phyloP scores from a whole-genome alignment of 192 early-diverging fungal species.

The Pilaira anomala region DNA sequence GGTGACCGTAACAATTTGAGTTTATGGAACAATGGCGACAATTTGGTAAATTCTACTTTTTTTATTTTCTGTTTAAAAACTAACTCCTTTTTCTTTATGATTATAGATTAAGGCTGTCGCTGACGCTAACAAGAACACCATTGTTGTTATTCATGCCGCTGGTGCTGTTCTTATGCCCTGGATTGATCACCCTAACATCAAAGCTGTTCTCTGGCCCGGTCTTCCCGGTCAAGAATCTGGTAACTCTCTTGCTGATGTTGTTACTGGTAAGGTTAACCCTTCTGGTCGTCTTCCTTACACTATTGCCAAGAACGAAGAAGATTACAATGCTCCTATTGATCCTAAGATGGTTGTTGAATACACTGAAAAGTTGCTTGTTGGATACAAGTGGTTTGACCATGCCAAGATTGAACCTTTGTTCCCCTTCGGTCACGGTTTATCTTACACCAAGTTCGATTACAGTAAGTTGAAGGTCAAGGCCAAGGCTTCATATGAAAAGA shows the following conservation, averaged over 20 bases:
- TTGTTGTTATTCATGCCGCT: conserved; percentile 46
- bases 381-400: conserved; percentile 51
- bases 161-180: conserved; percentile 60
- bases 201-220: conserved; percentile 45
- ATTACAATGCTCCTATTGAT: conserved; percentile 36
- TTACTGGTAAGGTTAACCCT: conserved; percentile 63
- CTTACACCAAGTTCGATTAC: conserved; percentile 63
- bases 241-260: conserved; percentile 60
- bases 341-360: conserved; percentile 34
- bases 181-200: conserved; percentile 56
- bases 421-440: conserved; percentile 61
- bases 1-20: conserved; percentile 58
- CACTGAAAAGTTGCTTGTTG: conserved; percentile 51
- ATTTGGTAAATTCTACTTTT: conserved; percentile 36
- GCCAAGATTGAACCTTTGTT: conserved; percentile 51
- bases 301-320: conserved; percentile 35
- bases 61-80: too few relatives aligned
- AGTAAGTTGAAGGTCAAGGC: conserved; percentile 28
- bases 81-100: background rate
- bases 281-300: conserved; percentile 62
- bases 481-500: background rate
- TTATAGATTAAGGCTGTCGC: conserved; percentile 38
- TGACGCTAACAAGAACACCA: conserved; percentile 33
- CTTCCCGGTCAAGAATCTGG: conserved; percentile 66
- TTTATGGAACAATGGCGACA: conserved; percentile 58